A percentile compares a stretch with the other conserved stretches of the same genome.
Conservation (phyloP, 2,329 filamentous ascomycete genomes). For the Pseudocercospora musae region DNA sequence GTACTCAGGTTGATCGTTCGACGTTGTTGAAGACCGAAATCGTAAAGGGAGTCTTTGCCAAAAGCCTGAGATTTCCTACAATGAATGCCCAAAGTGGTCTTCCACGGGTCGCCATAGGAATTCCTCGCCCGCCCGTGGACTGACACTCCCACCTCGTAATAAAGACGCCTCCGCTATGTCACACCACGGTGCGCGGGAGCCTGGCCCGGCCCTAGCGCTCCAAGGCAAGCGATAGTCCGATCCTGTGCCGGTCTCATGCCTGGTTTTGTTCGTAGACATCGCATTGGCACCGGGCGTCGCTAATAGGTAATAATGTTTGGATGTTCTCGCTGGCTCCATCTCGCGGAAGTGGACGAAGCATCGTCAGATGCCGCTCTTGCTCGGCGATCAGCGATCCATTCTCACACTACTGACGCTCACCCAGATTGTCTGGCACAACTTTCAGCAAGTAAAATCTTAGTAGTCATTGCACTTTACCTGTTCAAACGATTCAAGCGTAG, state of each 20-base stretch:
- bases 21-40: too few species aligned
- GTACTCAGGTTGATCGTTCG: too few species aligned
- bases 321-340: not conserved
- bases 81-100: too few species aligned
- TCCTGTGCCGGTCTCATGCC: not conserved
- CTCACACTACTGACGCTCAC: not conserved
- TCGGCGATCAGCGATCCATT: not conserved
- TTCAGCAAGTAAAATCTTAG: not conserved
- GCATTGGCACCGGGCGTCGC: not conserved
- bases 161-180: not conserved
- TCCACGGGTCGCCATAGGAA: too few species aligned
- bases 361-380: not conserved
- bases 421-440: not conserved
- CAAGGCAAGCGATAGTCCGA: not conserved
- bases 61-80: too few species aligned
- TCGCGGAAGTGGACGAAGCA: not conserved
- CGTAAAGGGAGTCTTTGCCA: too few species aligned
- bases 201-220: not conserved
- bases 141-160: not conserved
- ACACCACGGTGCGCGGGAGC: not conserved
- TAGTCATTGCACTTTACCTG: not conserved
- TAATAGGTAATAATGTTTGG: too few species aligned
- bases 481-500: not conserved
- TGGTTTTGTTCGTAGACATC: not conserved
- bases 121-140: not conserved